Percentiles rank a stretch among this genome's conserved stretches.
Conservation (phyloP, 2,329 filamentous ascomycete species). For the Cercospora canescens region DNA sequence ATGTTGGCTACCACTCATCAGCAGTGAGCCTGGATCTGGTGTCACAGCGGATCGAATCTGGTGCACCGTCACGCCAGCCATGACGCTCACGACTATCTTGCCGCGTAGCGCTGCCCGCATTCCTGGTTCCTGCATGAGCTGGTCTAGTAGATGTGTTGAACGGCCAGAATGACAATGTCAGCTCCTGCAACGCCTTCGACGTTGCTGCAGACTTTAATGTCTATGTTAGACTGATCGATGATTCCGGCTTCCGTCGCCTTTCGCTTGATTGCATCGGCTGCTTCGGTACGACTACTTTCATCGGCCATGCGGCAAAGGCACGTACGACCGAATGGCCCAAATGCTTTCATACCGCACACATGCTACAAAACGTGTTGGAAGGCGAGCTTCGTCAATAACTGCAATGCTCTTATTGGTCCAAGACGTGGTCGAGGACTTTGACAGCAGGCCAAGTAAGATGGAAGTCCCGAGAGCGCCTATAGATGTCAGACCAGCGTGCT, state of each 20-base stretch:
- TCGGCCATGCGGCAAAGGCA: not conserved
- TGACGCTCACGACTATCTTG: slow-evolving; percentile 16
- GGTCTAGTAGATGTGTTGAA: slow-evolving; percentile 8
- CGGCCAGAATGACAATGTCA: slow-evolving; percentile 12
- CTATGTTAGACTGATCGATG: not conserved
- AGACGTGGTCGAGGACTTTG: not conserved
- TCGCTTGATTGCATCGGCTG: not conserved
- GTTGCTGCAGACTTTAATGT: slow-evolving; percentile 6
- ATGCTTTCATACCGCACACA: slow-evolving; percentile 2
- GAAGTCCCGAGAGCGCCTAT: slow-evolving; percentile 13
- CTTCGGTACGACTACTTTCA: not conserved
- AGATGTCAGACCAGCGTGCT: not conserved
- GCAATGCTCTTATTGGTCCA: not conserved
- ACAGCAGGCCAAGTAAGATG: slow-evolving; percentile 10
- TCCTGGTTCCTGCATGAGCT: slow-evolving; percentile 8
- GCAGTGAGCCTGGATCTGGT: not conserved
- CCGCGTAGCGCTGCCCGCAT: slow-evolving; percentile 8
- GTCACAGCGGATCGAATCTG: not conserved
- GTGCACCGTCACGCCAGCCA: slow-evolving; percentile 13
- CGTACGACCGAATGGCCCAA: not conserved
- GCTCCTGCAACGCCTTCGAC: not conserved
- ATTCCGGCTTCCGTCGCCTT: not conserved
- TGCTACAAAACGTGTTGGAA: slow-evolving; percentile 5
- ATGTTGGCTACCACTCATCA: not conserved
- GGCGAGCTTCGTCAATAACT: not conserved